Percentiles rank a stretch among this genome's conserved stretches.
Conservation (phyloP, 2,329 filamentous ascomycete species). For the Stemphylium vesicarium region DNA sequence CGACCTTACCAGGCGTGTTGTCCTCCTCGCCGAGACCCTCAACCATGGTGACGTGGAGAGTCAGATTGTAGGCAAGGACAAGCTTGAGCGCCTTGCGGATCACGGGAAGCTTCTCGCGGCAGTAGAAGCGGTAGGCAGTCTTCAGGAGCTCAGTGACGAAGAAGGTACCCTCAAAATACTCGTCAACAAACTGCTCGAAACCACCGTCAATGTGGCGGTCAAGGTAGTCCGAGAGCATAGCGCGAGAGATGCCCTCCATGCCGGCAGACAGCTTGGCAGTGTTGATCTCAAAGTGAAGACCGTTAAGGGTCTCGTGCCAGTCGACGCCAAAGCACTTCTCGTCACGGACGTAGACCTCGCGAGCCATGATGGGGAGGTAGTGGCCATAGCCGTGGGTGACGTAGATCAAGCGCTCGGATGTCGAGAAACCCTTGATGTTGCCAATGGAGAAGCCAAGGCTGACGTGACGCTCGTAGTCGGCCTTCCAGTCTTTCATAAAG, state of each 20-base stretch:
- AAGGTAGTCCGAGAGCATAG: slow-evolving; percentile 86
- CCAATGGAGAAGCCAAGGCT: slow-evolving; percentile 86
- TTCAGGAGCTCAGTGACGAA: slow-evolving; percentile 97
- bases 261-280: slow-evolving; percentile 90
- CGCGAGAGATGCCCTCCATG: slow-evolving; percentile 81
- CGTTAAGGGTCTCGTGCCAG: slow-evolving; percentile 84
- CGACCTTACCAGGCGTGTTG: slow-evolving; percentile 78
- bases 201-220: slow-evolving; percentile 92
- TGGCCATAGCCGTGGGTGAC: slow-evolving; percentile 97
- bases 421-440: slow-evolving; percentile 87
- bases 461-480: slow-evolving; percentile 91
- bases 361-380: slow-evolving; percentile 88
- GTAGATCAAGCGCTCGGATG: slow-evolving; percentile 73
- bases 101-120: slow-evolving; percentile 83
- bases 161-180: slow-evolving; percentile 93
- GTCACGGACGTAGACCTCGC: slow-evolving; percentile 90
- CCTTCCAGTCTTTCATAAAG: slow-evolving; percentile 99
- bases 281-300: slow-evolving; percentile 82
- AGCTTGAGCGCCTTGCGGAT: slow-evolving; percentile 96
- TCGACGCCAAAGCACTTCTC: slow-evolving; percentile 92
- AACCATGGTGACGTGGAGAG: slow-evolving; percentile 91
- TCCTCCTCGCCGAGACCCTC: slow-evolving; percentile 87
- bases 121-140: slow-evolving; percentile 92
- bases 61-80: slow-evolving; percentile 94
- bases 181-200: slow-evolving; percentile 92